Percentiles rank a stretch among this genome's conserved stretches.
These are phyloP conservation scores for Termitomyces sp. DNA, from an alignment of 768 basidiomycete genomes.

Conservation along the genomic window DNA sequence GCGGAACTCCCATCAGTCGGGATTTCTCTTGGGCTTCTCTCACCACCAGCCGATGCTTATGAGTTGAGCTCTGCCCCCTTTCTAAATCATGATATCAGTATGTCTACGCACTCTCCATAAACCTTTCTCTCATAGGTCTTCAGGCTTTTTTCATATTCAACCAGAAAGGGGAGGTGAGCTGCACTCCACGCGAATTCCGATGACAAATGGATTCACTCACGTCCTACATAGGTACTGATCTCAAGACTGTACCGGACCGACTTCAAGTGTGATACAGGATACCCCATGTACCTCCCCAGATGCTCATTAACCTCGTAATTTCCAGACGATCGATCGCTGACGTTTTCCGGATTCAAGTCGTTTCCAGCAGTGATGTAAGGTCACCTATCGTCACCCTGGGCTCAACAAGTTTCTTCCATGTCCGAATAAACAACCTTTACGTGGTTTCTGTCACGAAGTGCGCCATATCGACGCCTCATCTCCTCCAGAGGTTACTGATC, in stretches of 20 bases:
- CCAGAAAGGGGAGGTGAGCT: conserved; percentile 92
- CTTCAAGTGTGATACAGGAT: conserved; percentile 71
- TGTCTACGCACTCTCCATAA: background rate
- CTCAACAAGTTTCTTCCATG: conserved; percentile 98
- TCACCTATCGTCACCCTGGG: conserved; percentile 97
- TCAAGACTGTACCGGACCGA: conserved; percentile 95
- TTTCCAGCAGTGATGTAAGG: conserved; percentile 94
- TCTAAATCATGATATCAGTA: conserved; percentile 28
- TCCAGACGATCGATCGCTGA: conserved; percentile 91
- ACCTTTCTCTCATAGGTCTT: background rate
- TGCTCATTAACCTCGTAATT: background rate
- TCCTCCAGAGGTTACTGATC: background rate
- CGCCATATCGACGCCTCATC: conserved; percentile 18
- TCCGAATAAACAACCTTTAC: conserved; percentile 92
- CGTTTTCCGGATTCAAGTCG: conserved; percentile 98
- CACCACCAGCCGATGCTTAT: conserved; percentile 4
- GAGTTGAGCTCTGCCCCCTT: background rate
- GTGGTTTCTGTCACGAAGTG: conserved; percentile 95
- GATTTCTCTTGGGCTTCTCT: background rate
- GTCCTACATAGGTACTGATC: conserved; percentile 73
- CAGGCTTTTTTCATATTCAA: conserved; percentile 99
- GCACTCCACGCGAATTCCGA: background rate
- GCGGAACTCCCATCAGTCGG: conserved; percentile 5
- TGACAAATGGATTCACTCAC: conserved; percentile 2
- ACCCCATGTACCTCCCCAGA: background rate